Percentiles rank a stretch among this genome's conserved stretches.
Conservation (phyloP, 352 stramenopile genomes). For the Hyaloperonospora arabidopsidis region DNA sequence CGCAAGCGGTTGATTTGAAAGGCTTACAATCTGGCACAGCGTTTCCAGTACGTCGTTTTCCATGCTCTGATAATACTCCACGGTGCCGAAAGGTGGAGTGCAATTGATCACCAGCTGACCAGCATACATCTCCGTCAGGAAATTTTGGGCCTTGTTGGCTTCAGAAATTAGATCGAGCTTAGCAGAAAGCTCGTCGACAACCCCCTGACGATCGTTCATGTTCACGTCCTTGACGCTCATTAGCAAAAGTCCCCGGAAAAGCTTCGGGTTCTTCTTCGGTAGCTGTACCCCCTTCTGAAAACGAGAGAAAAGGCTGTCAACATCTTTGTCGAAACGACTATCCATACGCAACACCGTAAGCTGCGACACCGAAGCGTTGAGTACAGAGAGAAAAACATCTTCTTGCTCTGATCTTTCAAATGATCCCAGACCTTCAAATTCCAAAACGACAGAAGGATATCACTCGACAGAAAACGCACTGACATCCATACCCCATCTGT, state of each 20-base stretch:
- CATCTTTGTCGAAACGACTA: conserved; percentile 68
- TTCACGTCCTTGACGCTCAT: conserved; percentile 71
- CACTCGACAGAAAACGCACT: conserved; percentile 18
- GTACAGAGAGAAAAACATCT: conserved; percentile 61
- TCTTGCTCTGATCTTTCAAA: conserved; percentile 69
- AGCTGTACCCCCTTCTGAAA: conserved; percentile 61
- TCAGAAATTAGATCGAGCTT: conserved; percentile 42
- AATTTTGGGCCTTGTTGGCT: conserved; percentile 47
- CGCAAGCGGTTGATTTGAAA: background rate
- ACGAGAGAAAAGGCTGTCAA: conserved; percentile 47
- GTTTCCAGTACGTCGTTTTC: conserved; percentile 14
- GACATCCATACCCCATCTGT: conserved; percentile 38
- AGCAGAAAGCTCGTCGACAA: conserved; percentile 39
- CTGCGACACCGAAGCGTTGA: conserved; percentile 60
- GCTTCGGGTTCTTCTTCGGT: conserved; percentile 39
- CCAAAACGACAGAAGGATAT: conserved; percentile 56
- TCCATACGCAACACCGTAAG: conserved; percentile 71
- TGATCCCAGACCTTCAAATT: conserved; percentile 69
- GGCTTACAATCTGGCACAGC: conserved; percentile 7
- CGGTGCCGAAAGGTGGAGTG: conserved; percentile 50
- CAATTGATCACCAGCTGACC: conserved; percentile 57
- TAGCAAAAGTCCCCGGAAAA: conserved; percentile 52
- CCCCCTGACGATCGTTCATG: conserved; percentile 39
- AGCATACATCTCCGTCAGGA: conserved; percentile 56
- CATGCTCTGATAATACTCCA: conserved; percentile 41